Base-by-base conservation (phyloP, 352 stramenopile genomes). In the Pythium phragmitis region DNA sequence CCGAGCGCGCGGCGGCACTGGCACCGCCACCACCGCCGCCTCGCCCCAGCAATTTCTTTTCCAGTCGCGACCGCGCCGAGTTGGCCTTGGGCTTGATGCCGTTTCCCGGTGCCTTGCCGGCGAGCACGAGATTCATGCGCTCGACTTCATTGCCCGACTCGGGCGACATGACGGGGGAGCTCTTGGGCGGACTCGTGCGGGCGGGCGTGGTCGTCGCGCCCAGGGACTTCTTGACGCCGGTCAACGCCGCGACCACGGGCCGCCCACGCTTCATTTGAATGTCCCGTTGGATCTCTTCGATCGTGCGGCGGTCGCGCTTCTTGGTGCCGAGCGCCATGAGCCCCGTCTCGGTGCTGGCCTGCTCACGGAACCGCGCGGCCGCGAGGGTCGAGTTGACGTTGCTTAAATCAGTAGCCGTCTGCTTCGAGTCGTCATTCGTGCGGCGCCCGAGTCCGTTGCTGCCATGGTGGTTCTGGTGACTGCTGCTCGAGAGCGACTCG, bases 251-350 rank as follows among this genome's bases (percentile, higher is more conserved):
- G 51, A 51, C 14, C 26, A 26, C 16, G 30, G 42, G 26, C 26
- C 37, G 46, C 13, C 72, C 70, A 7, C 81, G 75, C 55, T 89
- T 94, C 57, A 80, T 88, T 49, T 82, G 68, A 21, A 95, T 60
- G 57, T 95, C 87, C 53, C 83, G 72, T 58, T 95, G 87, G 56
- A 95, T 95, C 65, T 95, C 82, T 49, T 95, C 87, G 58, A 95
- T 95, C n/a, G 87, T 92, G 21, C 87, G 84, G 58, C 87, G 82
- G 52, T 95, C 87, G 47, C 87, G 72, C 63, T 94, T 95, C 66
- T 88, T 89, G 16, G 87, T 95, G 46, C 83, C 83, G 9, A 95
- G 69, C n/a, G 87, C 72, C 78, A 91, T 92, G 66, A 95, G 67
- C 7, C 69, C 75, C 4, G 69, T 67, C 53, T 69, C 64, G 28